A percentile compares a stretch with the other conserved stretches of the same genome.
Conservation (phyloP, 305 asterid genomes). For the Solanum hybrid region DNA sequence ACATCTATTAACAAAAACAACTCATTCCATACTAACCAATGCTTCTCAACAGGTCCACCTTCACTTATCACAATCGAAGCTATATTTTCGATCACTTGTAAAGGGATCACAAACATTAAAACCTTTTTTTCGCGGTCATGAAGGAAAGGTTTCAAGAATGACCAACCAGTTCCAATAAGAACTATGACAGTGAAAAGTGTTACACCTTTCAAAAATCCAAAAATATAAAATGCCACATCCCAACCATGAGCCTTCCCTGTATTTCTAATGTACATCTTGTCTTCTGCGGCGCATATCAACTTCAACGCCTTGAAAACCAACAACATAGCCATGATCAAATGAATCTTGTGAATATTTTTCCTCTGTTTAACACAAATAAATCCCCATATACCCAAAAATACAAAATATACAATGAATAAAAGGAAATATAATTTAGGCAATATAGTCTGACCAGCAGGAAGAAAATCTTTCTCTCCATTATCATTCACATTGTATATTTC, state of each 20-base stretch:
- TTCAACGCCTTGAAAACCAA: slow-evolving; percentile 4
- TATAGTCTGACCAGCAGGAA: slow-evolving; percentile 7
- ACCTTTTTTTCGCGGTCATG: slow-evolving; percentile 4
- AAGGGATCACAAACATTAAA: slow-evolving; percentile 6
- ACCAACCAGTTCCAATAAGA: slow-evolving; percentile 15
- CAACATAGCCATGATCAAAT: background rate
- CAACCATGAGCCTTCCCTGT: slow-evolving; percentile 13
- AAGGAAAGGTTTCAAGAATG: slow-evolving; percentile 12
- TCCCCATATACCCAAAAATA: background rate
- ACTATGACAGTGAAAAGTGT: slow-evolving; percentile 9
- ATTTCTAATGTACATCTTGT: slow-evolving; percentile 1
- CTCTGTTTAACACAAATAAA: background rate
- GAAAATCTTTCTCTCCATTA: background rate
- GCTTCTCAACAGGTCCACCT: slow-evolving; percentile 7
- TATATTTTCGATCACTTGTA: slow-evolving; percentile 7
- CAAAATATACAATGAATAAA: background rate
- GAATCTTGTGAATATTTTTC: slow-evolving; percentile 1
- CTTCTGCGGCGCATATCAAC: slow-evolving; percentile 9
- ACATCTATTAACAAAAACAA: slow-evolving; percentile 7
- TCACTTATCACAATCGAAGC: slow-evolving; percentile 8
- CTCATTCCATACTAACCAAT: slow-evolving; percentile 11
- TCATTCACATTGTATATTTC: slow-evolving; percentile 20
- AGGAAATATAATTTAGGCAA: background rate
- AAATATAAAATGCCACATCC: slow-evolving; percentile 10
- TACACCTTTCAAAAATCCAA: slow-evolving; percentile 1